Percentiles rank a stretch among this genome's conserved stretches.
Evolutionary conservation across 768 basidiomycete species (phyloP).

Genomic region (Naganishia vishniacii): DNA sequence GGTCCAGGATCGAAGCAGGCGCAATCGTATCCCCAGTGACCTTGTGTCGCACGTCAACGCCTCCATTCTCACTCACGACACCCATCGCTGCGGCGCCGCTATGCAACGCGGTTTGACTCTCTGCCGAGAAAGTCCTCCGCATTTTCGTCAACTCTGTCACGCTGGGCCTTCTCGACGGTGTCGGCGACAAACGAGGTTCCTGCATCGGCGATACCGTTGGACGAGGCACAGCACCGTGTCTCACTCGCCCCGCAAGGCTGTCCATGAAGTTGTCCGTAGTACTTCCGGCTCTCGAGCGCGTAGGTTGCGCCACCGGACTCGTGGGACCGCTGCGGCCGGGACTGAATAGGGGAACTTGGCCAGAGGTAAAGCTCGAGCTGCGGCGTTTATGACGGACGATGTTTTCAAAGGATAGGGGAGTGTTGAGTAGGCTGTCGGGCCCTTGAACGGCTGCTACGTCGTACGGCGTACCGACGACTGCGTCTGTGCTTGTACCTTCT

Average conservation of each 20-base stretch:
- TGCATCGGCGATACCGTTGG: not conserved
- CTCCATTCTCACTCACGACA: no score
- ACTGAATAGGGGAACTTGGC: not conserved
- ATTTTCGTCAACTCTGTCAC: not conserved
- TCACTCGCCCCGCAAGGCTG: not conserved
- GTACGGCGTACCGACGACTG: not conserved
- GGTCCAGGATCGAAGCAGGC: not conserved
- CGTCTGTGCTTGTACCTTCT: not conserved
- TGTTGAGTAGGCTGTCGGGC: not conserved
- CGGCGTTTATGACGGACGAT: conserved; percentile 5
- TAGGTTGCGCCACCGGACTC: not conserved
- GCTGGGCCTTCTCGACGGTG: not conserved
- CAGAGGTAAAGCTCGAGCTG: conserved; percentile 6
- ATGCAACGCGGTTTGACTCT: not conserved
- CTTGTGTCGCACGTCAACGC: not conserved
- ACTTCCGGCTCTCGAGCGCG: not conserved
- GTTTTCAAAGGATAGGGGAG: conserved; percentile 3
- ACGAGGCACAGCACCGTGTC: not conserved
- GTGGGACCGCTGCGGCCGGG: not conserved
- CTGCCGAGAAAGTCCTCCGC: not conserved
- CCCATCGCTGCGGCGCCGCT: not conserved
- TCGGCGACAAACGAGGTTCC: no score
- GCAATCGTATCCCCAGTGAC: not conserved
- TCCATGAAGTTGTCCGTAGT: not conserved
- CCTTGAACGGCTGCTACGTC: not conserved